Conservation (phyloP, 768 basidiomycete genomes). For the Serendipita sp. region DNA sequence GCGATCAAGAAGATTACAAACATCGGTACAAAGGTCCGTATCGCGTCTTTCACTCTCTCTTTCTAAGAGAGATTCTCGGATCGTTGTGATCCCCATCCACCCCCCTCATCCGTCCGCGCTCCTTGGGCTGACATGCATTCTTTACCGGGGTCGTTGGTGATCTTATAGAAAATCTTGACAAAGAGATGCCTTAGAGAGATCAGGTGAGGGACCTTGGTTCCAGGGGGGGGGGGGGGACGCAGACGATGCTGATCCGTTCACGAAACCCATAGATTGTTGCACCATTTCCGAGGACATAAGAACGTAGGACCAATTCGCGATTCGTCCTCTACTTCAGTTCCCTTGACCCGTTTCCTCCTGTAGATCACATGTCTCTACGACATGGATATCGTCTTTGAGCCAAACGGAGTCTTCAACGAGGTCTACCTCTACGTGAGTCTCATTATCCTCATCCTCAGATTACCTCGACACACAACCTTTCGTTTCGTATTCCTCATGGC, state of each 20-base stretch:
- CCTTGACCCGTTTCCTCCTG: neutral
- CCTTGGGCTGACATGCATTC: too few relatives aligned
- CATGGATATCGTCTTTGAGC: slow-evolving; percentile 93
- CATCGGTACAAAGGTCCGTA: slow-evolving; percentile 65
- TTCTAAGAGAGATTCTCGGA: too few relatives aligned
- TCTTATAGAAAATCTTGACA: slow-evolving; percentile 72
- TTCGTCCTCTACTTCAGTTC: slow-evolving; percentile 4
- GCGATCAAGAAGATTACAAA: slow-evolving; percentile 96
- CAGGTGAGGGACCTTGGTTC: slow-evolving; percentile 48
- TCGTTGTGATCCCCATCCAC: too few relatives aligned
- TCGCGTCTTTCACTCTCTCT: slow-evolving; percentile 10
- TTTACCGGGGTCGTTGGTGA: neutral
- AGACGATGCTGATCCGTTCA: neutral
- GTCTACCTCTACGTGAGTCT: slow-evolving; percentile 69
- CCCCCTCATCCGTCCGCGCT: too few relatives aligned
- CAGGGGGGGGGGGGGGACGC: slow-evolving; percentile 14
- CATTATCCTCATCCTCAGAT: neutral
- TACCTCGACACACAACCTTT: too few relatives aligned
- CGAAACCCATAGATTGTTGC: slow-evolving; percentile 46
- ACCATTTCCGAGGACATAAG: slow-evolving; percentile 98
- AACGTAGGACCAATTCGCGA: slow-evolving; percentile 41
- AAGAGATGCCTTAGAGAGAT: slow-evolving; percentile 95
- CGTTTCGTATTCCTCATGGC: too few relatives aligned
- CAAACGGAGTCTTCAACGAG: slow-evolving; percentile 86
- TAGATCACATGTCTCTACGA: slow-evolving; percentile 96